Evolutionary conservation across 768 basidiomycete genomes (phyloP), one percentile per base, ranked within the genome.

Genomic region (Amanita pallidorosea): DNA sequence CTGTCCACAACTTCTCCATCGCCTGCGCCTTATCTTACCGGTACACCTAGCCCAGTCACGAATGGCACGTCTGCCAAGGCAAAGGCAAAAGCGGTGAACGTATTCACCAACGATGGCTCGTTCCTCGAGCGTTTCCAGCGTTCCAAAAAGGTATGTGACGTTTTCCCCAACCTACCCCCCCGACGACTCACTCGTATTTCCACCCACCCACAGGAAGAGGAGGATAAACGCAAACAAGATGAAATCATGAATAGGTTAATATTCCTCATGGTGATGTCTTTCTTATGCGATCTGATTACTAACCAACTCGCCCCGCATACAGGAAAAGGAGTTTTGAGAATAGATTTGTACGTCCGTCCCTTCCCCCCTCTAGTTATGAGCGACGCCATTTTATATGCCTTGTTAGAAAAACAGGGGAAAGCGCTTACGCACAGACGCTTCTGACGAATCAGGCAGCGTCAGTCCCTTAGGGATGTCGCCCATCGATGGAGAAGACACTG

Each of bases 61-160:
- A 17, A n/a, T 11, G 37, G 12, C 40, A 35, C 20, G 7, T 53
- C 58, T 25, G 43, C 67, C 35, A 80, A 77, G 56, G 67, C 73
- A 11, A 66, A 70, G 44, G 51, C 63, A 17, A 69, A 68, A 49
- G 63, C 67, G 8, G 48, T 53, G 20, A 85, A 83, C 60, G 73
- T 84, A 18, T 85, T 85, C 60, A 72, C 80, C 49, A 76, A 83
- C 60, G 83, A 84, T 56, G 83, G 83, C 7, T 81, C 81, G 7
- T 85, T 84, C 61, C 65, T 83, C 50, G 75, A 83, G 56, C 72
- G 81, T 8, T 74, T 84, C 58, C 77, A 81, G 63, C 74, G 76
- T 27, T 66, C 68, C 43, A 76, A 73, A 65, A 73, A 70, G 75
- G 83, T 79, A 55, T 42, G 67, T 23, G n/a, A 57, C 8, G 15